A percentile compares a stretch with the other conserved stretches of the same genome.
These are phyloP conservation scores for Pyrrhoderma lamaoense DNA, from an alignment of 1,284 basidiomycete genomes.

Conservation along the genomic window DNA sequence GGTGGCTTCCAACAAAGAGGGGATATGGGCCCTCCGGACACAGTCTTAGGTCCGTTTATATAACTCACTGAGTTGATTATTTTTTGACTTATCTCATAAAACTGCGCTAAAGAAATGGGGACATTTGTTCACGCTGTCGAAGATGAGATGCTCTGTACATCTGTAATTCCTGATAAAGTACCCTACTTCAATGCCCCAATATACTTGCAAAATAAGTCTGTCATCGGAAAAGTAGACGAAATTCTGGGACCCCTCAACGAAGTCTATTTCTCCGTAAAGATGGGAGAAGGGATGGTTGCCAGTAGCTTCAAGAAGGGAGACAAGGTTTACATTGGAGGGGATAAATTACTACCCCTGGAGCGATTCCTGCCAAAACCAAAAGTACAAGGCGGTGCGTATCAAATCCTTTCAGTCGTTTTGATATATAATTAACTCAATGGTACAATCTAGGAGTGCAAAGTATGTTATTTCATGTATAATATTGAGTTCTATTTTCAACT, in stretches of 20 bases:
- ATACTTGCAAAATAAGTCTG: conserved; percentile 96
- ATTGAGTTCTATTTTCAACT: not conserved
- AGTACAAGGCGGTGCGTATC: conserved; percentile 54
- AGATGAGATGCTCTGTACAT: conserved; percentile 96
- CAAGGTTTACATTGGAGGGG: conserved; percentile 94
- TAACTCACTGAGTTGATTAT: not conserved
- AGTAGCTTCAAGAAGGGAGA: conserved; percentile 95
- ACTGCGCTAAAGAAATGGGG: conserved; percentile 62
- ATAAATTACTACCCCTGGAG: conserved; percentile 95
- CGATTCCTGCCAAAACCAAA: conserved; percentile 98
- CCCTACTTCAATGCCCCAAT: conserved; percentile 99
- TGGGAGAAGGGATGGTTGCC: conserved; percentile 94
- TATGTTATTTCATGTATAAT: conserved; percentile 2
- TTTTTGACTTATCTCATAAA: not conserved
- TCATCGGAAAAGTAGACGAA: conserved; percentile 94
- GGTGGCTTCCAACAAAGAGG: conserved; percentile 62
- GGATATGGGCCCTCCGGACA: conserved; percentile 78
- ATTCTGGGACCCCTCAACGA: conserved; percentile 98
- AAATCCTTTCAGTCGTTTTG: conserved; percentile 15
- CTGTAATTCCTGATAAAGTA: conserved; percentile 81
- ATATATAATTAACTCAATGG: not conserved
- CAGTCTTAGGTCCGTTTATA: conserved; percentile 52
- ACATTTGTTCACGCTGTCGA: conserved; percentile 92
- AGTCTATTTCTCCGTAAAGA: conserved; percentile 97
- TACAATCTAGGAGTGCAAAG: conserved; percentile 17